Evolutionary conservation across 306 rosid genomes (phyloP).

Genomic region (Ammopiptanthus mongolicus): DNA sequence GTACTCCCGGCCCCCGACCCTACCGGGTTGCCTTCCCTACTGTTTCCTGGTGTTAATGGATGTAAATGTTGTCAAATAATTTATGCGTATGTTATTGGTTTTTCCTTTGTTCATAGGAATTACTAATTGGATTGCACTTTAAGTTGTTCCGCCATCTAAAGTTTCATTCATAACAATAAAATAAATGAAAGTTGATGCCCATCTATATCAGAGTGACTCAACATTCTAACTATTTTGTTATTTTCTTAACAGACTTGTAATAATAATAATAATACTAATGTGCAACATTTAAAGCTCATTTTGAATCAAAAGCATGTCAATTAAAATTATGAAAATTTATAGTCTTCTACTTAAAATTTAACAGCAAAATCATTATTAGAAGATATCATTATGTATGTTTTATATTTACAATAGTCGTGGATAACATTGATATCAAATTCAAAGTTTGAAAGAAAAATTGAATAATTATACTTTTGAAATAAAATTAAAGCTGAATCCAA

Average conservation of each 20-base stretch:
- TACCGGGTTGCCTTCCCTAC: too few species aligned
- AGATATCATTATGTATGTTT: background rate
- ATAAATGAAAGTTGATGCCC: constrained; percentile 1
- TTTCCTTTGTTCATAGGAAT: background rate
- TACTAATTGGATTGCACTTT: constrained; percentile 6
- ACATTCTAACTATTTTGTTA: background rate
- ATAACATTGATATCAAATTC: background rate
- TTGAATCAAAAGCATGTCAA: background rate
- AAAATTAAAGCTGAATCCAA: background rate
- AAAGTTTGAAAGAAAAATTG: background rate
- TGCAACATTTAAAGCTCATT: background rate
- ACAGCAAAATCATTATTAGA: background rate
- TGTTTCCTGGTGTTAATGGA: background rate
- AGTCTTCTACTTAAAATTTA: background rate
- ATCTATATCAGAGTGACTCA: background rate
- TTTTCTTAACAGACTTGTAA: background rate
- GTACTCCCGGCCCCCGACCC: too few species aligned
- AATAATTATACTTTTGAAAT: background rate
- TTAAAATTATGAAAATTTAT: background rate
- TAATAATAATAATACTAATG: background rate
- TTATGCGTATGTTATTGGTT: background rate
- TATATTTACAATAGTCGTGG: background rate
- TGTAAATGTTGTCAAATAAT: background rate
- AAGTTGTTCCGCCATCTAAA: constrained; percentile 13
- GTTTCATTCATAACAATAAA: background rate